A percentile compares a stretch with the other conserved stretches of the same genome.
These are phyloP conservation scores for Wolfiporia cocos DNA, from an alignment of 1,284 basidiomycete species.

Conservation along the genomic window DNA sequence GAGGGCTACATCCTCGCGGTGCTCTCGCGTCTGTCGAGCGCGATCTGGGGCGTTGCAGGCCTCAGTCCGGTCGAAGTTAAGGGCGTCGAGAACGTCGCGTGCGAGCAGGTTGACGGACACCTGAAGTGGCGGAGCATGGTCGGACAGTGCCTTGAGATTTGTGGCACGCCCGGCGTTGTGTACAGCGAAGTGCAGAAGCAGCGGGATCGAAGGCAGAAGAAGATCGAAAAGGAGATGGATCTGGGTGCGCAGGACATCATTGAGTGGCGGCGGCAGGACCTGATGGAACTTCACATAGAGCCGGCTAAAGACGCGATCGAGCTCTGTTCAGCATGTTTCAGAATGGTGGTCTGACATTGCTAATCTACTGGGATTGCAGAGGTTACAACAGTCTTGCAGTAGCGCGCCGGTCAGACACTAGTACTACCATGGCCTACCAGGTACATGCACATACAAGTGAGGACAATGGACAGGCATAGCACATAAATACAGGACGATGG, in stretches of 20 bases:
- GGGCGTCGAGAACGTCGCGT: constrained; percentile 68
- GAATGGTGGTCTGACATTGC: too few species aligned
- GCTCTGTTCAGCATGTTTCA: too few species aligned
- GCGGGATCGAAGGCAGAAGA: constrained; percentile 18
- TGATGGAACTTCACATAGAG: too few species aligned
- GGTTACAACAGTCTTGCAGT: too few species aligned
- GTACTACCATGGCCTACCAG: too few species aligned
- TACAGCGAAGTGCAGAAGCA: constrained; percentile 32
- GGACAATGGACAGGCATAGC: too few species aligned
- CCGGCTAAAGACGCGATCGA: too few species aligned
- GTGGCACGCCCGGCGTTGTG: constrained; percentile 35
- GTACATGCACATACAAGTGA: too few species aligned
- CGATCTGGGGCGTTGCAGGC: constrained; percentile 66
- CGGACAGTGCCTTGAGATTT: constrained; percentile 36
- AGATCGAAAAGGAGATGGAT: constrained; percentile 20
- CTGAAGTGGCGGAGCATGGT: constrained; percentile 48
- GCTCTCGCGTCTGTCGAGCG: constrained; percentile 59
- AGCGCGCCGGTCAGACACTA: too few species aligned
- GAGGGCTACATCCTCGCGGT: constrained; percentile 75
- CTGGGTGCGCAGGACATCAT: constrained; percentile 17
- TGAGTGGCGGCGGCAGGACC: too few species aligned
- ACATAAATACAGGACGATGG: too few species aligned
- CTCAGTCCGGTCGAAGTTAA: constrained; percentile 56
- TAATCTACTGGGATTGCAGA: too few species aligned
- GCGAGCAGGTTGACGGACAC: constrained; percentile 47